phyloP scores from a whole-genome alignment of 2,329 filamentous ascomycete species.

The Trichoderma cornu-damae region DNA sequence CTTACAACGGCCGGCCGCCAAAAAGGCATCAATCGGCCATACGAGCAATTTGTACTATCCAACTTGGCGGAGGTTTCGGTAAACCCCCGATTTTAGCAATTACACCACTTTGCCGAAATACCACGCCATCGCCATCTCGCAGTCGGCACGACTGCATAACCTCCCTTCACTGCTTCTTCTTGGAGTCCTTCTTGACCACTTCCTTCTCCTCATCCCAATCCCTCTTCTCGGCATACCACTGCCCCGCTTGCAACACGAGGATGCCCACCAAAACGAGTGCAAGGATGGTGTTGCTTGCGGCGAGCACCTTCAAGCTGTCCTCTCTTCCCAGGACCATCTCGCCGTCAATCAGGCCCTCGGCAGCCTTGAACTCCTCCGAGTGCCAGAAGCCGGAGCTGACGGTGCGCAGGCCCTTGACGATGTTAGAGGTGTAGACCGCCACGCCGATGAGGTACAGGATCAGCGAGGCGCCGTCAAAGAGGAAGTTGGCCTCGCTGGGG shows the following conservation, averaged over 20 bases:
- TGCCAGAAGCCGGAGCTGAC: constrained; percentile 66
- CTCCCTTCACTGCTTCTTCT: constrained; percentile 35
- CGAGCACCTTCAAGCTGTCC: constrained; percentile 84
- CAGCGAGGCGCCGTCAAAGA: constrained; percentile 82
- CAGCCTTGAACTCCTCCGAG: constrained; percentile 38
- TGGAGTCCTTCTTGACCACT: constrained; percentile 44
- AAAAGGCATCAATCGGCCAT: constrained; percentile 1
- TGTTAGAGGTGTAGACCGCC: constrained; percentile 92
- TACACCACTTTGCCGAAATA: constrained; percentile 1
- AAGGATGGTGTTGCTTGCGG: constrained; percentile 93
- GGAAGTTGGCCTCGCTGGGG: constrained; percentile 87
- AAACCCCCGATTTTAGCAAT: constrained; percentile 11
- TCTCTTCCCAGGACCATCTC: constrained; percentile 73
- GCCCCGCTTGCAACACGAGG: constrained; percentile 85
- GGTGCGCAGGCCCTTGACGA: constrained; percentile 86
- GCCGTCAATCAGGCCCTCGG: constrained; percentile 43
- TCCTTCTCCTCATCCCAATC: constrained; percentile 73
- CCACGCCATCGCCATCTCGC: background rate
- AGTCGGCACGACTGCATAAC: background rate
- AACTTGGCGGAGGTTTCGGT: constrained; percentile 3
- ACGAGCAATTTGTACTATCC: constrained; percentile 4
- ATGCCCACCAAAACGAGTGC: constrained; percentile 89
- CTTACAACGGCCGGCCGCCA: background rate
- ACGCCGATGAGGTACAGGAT: constrained; percentile 81
- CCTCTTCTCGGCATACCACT: constrained; percentile 98